Evolutionary conservation across 2,329 filamentous ascomycete species (phyloP), one percentile per base, ranked within the genome.

Genomic region (Stagonosporopsis vannaccii): DNA sequence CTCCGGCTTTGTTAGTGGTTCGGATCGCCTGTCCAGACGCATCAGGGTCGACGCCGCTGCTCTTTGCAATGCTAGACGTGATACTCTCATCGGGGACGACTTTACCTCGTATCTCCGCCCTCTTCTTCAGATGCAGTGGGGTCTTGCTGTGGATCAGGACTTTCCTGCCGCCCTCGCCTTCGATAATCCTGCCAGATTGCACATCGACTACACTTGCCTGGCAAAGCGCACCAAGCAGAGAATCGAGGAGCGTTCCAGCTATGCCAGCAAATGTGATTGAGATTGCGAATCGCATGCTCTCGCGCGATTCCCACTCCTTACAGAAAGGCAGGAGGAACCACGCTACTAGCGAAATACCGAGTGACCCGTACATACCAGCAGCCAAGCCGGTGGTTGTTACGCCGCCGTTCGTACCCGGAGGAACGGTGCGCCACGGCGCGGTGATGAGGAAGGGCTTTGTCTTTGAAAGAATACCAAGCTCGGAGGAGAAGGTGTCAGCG

Each of bases 401-500:
- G 15, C 94, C 95, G 28, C 95, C 95, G 72, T 99, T 99, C 37
- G 95, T 98, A 45, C 95, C 95, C 1, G 86, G 89, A 0, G 95
- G 93, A 0, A 98, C 95, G 61, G 86, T 84, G 56, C 90, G 88
- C 69, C 95, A 83, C 15, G 84, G 86, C 13, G 90, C 93, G 4
- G 92, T 97, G 72, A 99, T 94, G 33, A 99, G 85, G 32, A 93
- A 87, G 8, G 95, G 95, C 40, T 85, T 80, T 22, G 84, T 84
- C 56, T 83, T 85, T 6, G 93, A 90, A 12, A 99, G 82, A 53
- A 99, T 99, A 13, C 95, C 95, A 19, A 99, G 87, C 79, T 99
- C 95, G 11, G 92, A 97, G 54, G 90, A 93, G 74, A 97, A 95
- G 0, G 95, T 99, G 75, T 99, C 95, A 45, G 94, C 91, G 19